Evolutionary conservation across 768 basidiomycete species (phyloP).

Genomic region (Lentinula sp.): DNA sequence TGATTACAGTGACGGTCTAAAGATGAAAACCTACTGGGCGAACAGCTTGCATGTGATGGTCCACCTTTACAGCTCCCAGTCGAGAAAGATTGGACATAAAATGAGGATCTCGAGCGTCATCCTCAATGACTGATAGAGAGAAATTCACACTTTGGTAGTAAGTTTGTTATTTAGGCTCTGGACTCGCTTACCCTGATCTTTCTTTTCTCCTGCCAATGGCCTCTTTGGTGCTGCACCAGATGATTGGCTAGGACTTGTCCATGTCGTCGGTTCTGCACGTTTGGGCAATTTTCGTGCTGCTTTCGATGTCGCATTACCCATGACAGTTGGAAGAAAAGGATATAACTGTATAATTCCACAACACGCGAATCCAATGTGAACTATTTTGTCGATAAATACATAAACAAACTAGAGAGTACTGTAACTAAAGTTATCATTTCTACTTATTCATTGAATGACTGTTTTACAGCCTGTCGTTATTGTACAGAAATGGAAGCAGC

Average conservation of each 20-base stretch:
- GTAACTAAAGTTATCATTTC: constrained; percentile 4
- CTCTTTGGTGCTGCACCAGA: constrained; percentile 12
- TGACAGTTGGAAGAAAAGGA: neutral
- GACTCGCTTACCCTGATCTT: constrained; percentile 41
- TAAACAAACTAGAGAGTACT: neutral
- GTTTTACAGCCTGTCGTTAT: constrained; percentile 27
- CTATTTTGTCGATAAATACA: constrained; percentile 4
- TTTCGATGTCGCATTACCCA: constrained; percentile 65
- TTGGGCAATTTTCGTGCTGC: constrained; percentile 50
- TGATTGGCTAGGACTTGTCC: constrained; percentile 39
- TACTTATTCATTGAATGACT: constrained; percentile 6
- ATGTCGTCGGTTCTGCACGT: constrained; percentile 30
- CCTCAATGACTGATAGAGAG: constrained; percentile 42
- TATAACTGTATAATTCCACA: neutral
- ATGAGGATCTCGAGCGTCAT: constrained; percentile 67
- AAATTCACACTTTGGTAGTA: neutral
- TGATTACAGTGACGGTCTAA: neutral
- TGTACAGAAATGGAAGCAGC: constrained; percentile 34
- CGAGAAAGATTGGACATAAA: constrained; percentile 57
- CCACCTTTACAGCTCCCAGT: constrained; percentile 66
- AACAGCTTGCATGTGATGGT: constrained; percentile 51
- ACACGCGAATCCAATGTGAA: neutral
- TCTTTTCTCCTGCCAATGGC: constrained; percentile 36
- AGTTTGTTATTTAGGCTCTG: constrained; percentile 22
- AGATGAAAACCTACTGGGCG: constrained; percentile 30